A percentile compares a stretch with the other conserved stretches of the same genome.
Conservation (phyloP, 176 grass and related monocot species). For the Poa pratensis region DNA sequence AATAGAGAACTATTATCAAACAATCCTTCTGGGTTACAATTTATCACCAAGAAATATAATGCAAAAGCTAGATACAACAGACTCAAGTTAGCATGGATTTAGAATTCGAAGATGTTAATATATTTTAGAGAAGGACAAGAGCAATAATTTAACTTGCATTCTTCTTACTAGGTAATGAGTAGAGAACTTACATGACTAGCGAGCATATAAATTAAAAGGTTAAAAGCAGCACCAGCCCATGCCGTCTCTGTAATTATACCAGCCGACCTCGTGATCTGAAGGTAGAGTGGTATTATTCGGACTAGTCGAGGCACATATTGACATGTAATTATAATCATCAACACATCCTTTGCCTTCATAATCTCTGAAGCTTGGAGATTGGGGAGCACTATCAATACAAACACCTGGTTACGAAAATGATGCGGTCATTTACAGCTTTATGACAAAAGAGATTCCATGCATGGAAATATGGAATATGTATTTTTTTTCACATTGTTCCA, state of each 20-base stretch:
- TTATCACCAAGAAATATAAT: constrained; percentile 26
- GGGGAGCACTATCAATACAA: constrained; percentile 78
- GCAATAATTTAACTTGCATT: neutral
- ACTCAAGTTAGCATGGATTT: constrained; percentile 11
- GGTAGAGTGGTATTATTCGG: constrained; percentile 94
- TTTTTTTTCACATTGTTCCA: neutral
- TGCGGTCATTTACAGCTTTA: constrained; percentile 6
- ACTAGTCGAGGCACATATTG: constrained; percentile 91
- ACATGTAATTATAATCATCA: constrained; percentile 77
- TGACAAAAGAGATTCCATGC: neutral
- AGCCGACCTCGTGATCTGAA: constrained; percentile 90
- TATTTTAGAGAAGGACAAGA: neutral
- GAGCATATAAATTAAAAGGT: constrained; percentile 99
- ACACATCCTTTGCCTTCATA: constrained; percentile 71
- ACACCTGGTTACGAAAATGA: constrained; percentile 55
- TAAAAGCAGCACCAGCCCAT: constrained; percentile 97
- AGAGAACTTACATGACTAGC: constrained; percentile 88
- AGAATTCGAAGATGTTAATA: neutral
- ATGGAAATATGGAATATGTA: neutral
- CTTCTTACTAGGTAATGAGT: constrained; percentile 20
- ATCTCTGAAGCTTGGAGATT: constrained; percentile 54
- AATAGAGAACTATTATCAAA: constrained; percentile 11
- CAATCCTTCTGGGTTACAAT: neutral
- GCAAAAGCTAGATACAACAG: constrained; percentile 12
- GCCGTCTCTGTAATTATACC: constrained; percentile 98